Evolutionary conservation across 108 stramenopile genomes (phyloP).

Genomic region (Nitzschia sp.): DNA sequence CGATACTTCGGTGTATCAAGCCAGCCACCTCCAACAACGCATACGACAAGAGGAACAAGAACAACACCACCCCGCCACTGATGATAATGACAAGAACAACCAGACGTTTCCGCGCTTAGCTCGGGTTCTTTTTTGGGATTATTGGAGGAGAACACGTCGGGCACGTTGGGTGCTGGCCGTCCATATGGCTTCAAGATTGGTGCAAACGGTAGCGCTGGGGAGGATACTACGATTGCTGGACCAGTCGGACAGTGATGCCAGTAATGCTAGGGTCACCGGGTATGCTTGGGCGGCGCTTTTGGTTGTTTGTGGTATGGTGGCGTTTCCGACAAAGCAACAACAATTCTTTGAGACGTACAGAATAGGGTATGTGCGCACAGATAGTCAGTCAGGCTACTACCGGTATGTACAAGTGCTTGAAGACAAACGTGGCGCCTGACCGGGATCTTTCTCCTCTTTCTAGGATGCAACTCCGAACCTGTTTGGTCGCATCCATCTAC

Average conservation of each 20-base stretch:
- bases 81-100: not conserved
- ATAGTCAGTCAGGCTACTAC: conserved; percentile 44
- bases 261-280: conserved; percentile 18
- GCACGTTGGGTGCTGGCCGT: conserved; percentile 57
- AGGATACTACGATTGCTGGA: conserved; percentile 4
- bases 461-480: conserved; percentile 80
- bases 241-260: conserved; percentile 1
- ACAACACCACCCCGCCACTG: conserved; percentile 3
- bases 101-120: no score
- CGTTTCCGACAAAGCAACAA: conserved; percentile 39
- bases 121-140: conserved; percentile 55
- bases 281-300: conserved; percentile 67
- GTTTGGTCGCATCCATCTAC: conserved; percentile 76
- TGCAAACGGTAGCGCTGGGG: conserved; percentile 73
- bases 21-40: conserved; percentile 31
- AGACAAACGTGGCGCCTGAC: no score
- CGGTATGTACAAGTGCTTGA: no score
- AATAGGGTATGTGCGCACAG: not conserved
- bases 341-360: conserved; percentile 27
- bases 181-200: conserved; percentile 43
- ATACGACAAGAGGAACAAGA: conserved; percentile 43
- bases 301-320: conserved; percentile 53
- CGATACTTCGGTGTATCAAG: conserved; percentile 35
- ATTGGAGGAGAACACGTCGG: conserved; percentile 54
- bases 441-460: conserved; percentile 53